These are phyloP conservation scores for Grifola frondosa DNA, from an alignment of 1,284 basidiomycete genomes.

Conservation along the genomic window DNA sequence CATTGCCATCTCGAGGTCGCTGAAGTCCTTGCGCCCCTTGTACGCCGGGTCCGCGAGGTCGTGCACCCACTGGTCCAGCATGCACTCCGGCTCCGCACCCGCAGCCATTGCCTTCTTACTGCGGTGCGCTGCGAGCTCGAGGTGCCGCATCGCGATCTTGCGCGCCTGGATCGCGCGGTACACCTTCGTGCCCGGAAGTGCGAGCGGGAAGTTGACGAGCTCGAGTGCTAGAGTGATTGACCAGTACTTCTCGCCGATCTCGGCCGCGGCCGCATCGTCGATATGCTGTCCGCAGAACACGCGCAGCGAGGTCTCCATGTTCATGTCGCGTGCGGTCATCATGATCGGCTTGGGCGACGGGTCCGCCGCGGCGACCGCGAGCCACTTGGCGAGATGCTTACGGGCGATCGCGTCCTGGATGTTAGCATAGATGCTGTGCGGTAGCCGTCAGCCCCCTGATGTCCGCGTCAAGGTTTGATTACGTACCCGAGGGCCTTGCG, in stretches of 20 bases:
- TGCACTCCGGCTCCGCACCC: conserved; percentile 82
- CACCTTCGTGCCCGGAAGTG: conserved; percentile 95
- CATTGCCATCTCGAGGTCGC: conserved; percentile 94
- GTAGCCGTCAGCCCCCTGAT: too few relatives aligned
- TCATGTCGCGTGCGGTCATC: conserved; percentile 89
- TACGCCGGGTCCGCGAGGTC: conserved; percentile 70
- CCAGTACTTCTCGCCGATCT: conserved; percentile 97
- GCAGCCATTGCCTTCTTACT: conserved; percentile 86
- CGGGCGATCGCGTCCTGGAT: conserved; percentile 89
- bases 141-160: conserved; percentile 85
- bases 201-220: conserved; percentile 97
- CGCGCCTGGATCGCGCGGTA: conserved; percentile 94
- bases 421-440: conserved; percentile 75
- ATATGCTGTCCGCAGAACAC: conserved; percentile 96
- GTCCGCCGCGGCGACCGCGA: conserved; percentile 51
- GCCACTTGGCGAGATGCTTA: conserved; percentile 75
- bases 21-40: conserved; percentile 86
- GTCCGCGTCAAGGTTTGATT: conserved; percentile 8
- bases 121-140: conserved; percentile 76
- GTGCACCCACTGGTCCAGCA: conserved; percentile 91
- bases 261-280: conserved; percentile 71
- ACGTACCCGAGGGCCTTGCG: conserved; percentile 85
- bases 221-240: conserved; percentile 92
- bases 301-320: conserved; percentile 96
- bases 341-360: conserved; percentile 71